These are phyloP conservation scores for Cercospora citrullina DNA, from an alignment of 2,329 filamentous ascomycete species.

Conservation along the genomic window DNA sequence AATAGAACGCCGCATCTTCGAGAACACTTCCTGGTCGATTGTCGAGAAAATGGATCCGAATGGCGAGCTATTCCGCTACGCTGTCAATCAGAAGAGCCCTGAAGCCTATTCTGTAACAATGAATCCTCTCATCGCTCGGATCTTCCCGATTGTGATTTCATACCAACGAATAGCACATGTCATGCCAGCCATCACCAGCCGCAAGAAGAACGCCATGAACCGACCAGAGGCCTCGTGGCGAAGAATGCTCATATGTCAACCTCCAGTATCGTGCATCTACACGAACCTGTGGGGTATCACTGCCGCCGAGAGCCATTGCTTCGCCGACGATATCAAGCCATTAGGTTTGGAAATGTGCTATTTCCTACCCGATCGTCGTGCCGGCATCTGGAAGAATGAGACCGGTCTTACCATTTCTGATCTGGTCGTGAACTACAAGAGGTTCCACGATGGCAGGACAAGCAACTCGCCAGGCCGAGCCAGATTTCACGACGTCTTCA, in stretches of 20 bases:
- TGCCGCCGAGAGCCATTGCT: too few species aligned
- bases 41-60: too few species aligned
- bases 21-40: not conserved
- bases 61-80: not conserved
- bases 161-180: not conserved
- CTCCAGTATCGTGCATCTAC: not conserved
- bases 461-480: too few species aligned
- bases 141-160: not conserved
- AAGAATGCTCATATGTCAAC: slow-evolving; percentile 3
- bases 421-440: too few species aligned
- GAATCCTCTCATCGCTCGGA: not conserved
- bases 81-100: not conserved
- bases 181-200: not conserved
- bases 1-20: not conserved
- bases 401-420: too few species aligned
- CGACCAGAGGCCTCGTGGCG: slow-evolving; percentile 1
- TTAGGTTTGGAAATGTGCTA: too few species aligned
- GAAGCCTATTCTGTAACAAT: not conserved
- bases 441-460: too few species aligned
- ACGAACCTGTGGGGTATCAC: too few species aligned
- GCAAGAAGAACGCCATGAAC: not conserved
- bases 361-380: too few species aligned
- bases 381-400: too few species aligned
- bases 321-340: too few species aligned
- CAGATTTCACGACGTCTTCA: slow-evolving; percentile 4